Percentiles rank a stretch among this genome's conserved stretches.
phyloP scores from a whole-genome alignment of 169 alveolate species.

The Miamiensis avidus region DNA sequence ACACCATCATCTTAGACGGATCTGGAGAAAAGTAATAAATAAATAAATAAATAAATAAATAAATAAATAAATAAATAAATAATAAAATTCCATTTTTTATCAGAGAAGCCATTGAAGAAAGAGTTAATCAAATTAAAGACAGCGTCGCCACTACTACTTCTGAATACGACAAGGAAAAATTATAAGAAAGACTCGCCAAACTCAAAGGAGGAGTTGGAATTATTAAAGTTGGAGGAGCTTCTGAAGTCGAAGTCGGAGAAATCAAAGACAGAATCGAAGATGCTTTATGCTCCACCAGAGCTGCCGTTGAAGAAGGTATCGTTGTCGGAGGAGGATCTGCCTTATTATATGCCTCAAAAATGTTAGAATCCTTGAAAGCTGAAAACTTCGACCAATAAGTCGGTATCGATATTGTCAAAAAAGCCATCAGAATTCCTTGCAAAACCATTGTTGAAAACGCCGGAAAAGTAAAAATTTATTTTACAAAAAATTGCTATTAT shows the following conservation, averaged over 20 bases:
- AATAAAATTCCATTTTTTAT: too few species aligned
- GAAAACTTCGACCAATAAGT: constrained; percentile 78
- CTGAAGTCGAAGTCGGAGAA: constrained; percentile 97
- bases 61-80: too few species aligned
- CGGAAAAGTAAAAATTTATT: constrained; percentile 98
- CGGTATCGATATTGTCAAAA: constrained; percentile 95
- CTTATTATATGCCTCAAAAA: constrained; percentile 90
- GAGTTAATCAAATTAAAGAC: constrained; percentile 91
- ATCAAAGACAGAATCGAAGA: constrained; percentile 98
- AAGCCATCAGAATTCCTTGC: constrained; percentile 97
- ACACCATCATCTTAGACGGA: constrained; percentile 97
- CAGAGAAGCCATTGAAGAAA: constrained; percentile 88
- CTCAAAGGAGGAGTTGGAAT: constrained; percentile 99
- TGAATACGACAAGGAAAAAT: constrained; percentile 95
- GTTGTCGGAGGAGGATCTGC: constrained; percentile 99
- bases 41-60: too few species aligned
- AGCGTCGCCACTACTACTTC: constrained; percentile 88
- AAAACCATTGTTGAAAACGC: constrained; percentile 97
- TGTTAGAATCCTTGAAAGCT: constrained; percentile 61
- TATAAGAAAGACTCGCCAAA: constrained; percentile 98
- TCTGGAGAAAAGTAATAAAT: too few species aligned
- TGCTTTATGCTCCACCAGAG: constrained; percentile 98
- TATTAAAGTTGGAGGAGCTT: constrained; percentile 97
- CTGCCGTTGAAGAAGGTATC: constrained; percentile 99
- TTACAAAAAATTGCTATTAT: too few species aligned